Evolutionary conservation across 306 rosid genomes (phyloP).

Genomic region (Hippophae rhamnoides): DNA sequence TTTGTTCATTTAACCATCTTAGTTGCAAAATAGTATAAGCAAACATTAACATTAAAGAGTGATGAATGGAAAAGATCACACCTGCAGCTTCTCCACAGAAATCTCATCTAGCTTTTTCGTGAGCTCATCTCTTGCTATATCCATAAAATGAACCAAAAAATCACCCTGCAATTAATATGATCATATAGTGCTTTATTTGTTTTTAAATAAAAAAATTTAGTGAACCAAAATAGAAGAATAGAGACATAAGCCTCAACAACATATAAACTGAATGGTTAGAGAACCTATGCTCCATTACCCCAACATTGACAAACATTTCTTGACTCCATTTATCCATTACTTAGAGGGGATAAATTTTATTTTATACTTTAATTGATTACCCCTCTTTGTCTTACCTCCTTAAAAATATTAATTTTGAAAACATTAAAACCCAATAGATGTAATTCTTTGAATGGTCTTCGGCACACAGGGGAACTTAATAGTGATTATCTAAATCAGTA

Average conservation of each 20-base stretch:
- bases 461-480: too few relatives aligned
- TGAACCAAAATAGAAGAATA: constrained; percentile 12
- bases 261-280: background rate
- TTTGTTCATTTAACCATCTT: background rate
- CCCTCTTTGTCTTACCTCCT: too few relatives aligned
- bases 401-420: too few relatives aligned
- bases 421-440: too few relatives aligned
- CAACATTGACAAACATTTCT: too few relatives aligned
- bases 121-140: constrained; percentile 88
- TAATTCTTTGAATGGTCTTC: too few relatives aligned
- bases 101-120: constrained; percentile 84
- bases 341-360: too few relatives aligned
- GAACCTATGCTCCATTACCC: background rate
- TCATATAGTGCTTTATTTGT: background rate
- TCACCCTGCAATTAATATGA: constrained; percentile 61
- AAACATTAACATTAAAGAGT: constrained; percentile 2
- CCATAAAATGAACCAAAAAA: constrained; percentile 97
- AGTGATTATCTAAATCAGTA: too few relatives aligned
- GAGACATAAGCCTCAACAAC: background rate
- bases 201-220: constrained; percentile 12
- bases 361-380: too few relatives aligned
- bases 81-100: constrained; percentile 97
- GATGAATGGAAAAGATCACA: constrained; percentile 23
- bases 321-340: too few relatives aligned
- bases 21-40: constrained; percentile 2